Conservation (phyloP, 148 eudicot genomes). For the Drosera capensis region DNA sequence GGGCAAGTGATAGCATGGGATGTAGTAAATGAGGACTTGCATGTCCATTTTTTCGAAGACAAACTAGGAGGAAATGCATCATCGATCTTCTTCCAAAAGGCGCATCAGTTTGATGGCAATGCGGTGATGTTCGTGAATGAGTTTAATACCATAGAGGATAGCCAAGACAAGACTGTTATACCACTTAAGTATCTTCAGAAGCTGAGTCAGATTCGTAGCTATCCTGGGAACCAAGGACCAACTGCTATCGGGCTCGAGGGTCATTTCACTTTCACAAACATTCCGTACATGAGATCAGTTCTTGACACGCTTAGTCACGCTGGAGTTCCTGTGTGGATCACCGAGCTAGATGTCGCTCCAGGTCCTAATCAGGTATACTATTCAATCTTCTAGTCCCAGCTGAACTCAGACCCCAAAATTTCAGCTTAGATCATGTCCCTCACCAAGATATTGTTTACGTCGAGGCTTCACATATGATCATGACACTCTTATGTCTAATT, state of each 20-base stretch:
- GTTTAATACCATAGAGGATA: slow-evolving; percentile 37
- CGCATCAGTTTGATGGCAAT: slow-evolving; percentile 23
- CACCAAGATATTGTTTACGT: too few relatives aligned
- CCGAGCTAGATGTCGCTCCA: slow-evolving; percentile 25
- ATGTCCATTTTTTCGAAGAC: slow-evolving; percentile 24
- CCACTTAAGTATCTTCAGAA: slow-evolving; percentile 38
- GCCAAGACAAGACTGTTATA: slow-evolving; percentile 15
- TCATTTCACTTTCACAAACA: slow-evolving; percentile 32
- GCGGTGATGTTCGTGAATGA: slow-evolving; percentile 49
- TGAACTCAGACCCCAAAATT: too few relatives aligned
- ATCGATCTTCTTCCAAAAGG: slow-evolving; percentile 24
- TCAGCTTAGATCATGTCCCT: too few relatives aligned
- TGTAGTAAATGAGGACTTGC: slow-evolving; percentile 66
- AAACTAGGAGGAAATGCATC: slow-evolving; percentile 49
- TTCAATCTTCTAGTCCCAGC: too few relatives aligned
- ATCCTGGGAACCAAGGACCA: slow-evolving; percentile 20
- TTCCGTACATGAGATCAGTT: slow-evolving; percentile 44
- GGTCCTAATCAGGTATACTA: slow-evolving; percentile 28
- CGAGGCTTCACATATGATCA: too few relatives aligned
- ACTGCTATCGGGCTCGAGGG: slow-evolving; percentile 43
- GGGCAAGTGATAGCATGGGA: slow-evolving; percentile 54
- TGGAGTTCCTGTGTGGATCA: slow-evolving; percentile 28
- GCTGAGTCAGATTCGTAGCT: slow-evolving; percentile 18
- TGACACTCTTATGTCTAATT: too few relatives aligned
- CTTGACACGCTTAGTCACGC: slow-evolving; percentile 26